Conservation (phyloP, 352 stramenopile genomes). For the Pythium dissotocum region DNA sequence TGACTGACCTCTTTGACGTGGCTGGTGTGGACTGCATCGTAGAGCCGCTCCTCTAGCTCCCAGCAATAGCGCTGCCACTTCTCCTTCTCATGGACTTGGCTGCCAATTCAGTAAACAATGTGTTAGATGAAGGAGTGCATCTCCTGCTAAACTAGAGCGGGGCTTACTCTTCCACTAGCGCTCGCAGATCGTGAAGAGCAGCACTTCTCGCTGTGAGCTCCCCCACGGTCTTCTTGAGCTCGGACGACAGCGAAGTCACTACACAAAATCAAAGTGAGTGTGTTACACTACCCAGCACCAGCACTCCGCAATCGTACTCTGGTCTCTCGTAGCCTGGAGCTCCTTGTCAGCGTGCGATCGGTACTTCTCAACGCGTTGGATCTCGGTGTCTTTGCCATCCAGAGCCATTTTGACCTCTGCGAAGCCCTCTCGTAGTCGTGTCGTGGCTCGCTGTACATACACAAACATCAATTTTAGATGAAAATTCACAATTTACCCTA, state of each 20-base stretch:
- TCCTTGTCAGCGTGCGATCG: constrained; percentile 32
- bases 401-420: constrained; percentile 46
- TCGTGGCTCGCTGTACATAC: constrained; percentile 40
- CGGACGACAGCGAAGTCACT: constrained; percentile 20
- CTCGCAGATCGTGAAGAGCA: constrained; percentile 49
- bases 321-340: constrained; percentile 34
- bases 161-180: constrained; percentile 64
- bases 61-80: constrained; percentile 80
- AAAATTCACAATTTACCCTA: too few species aligned
- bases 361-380: constrained; percentile 39
- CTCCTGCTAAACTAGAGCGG: too few species aligned
- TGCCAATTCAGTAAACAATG: constrained; percentile 10
- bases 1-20: constrained; percentile 46
- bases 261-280: neutral
- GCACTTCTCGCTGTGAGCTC: constrained; percentile 38
- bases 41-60: constrained; percentile 68
- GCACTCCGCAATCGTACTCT: constrained; percentile 27
- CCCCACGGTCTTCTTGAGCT: constrained; percentile 29
- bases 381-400: constrained; percentile 45
- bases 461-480: too few species aligned
- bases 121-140: too few species aligned
- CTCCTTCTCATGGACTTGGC: constrained; percentile 72
- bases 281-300: neutral
- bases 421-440: constrained; percentile 53
- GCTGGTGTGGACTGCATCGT: constrained; percentile 54